Evolutionary conservation across 2,329 filamentous ascomycete genomes (phyloP).

Genomic region (Grosmannia penicillata): DNA sequence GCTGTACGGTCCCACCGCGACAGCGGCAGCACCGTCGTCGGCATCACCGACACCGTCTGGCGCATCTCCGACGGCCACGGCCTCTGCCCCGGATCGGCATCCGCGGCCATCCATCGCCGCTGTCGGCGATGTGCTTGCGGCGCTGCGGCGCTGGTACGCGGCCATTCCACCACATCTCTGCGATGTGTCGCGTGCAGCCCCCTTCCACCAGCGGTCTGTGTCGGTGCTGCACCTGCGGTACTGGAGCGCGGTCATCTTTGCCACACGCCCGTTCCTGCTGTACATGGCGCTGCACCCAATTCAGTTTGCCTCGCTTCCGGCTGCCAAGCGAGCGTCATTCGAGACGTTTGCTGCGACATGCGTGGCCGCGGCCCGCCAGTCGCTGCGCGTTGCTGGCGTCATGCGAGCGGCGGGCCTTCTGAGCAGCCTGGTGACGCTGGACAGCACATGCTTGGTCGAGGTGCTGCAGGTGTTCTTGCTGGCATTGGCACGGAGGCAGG

Average conservation of each 20-base stretch:
- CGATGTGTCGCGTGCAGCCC: conserved; percentile 9
- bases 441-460: conserved; percentile 12
- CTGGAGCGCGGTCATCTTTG: conserved; percentile 12
- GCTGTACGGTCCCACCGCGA: conserved; percentile 7
- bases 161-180: conserved; percentile 13
- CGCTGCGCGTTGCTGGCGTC: conserved; percentile 9
- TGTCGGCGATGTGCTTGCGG: conserved; percentile 9
- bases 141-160: conserved; percentile 11
- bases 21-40: not conserved
- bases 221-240: conserved; percentile 14
- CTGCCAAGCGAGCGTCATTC: conserved; percentile 11
- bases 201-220: conserved; percentile 13
- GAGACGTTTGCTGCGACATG: conserved; percentile 12
- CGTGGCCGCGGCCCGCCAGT: conserved; percentile 11
- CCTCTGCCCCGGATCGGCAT: too few species aligned
- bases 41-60: not conserved
- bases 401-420: conserved; percentile 12
- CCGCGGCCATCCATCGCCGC: conserved; percentile 8
- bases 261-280: conserved; percentile 22
- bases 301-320: conserved; percentile 4
- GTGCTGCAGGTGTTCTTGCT: conserved; percentile 14
- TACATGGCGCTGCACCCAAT: conserved; percentile 10
- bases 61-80: not conserved
- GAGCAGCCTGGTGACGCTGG: conserved; percentile 12
- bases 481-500: conserved; percentile 4